phyloP scores from a whole-genome alignment of 108 stramenopile species.

The Nitzschia palea region DNA sequence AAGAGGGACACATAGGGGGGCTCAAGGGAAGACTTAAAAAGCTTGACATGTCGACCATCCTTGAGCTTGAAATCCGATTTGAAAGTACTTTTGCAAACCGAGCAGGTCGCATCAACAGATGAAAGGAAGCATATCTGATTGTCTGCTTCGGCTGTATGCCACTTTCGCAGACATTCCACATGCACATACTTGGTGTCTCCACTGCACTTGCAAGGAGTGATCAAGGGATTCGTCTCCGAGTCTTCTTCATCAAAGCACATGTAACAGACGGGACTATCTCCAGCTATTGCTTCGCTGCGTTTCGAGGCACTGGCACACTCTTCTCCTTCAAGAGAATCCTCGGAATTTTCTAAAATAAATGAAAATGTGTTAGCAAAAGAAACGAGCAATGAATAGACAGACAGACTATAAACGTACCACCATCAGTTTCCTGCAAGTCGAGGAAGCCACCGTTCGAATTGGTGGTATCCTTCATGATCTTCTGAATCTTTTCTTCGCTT shows the following conservation, averaged over 20 bases:
- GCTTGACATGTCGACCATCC: constrained; percentile 84
- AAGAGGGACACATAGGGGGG: constrained; percentile 95
- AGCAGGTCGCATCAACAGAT: constrained; percentile 94
- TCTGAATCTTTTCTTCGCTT: constrained; percentile 86
- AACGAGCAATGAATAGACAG: background rate
- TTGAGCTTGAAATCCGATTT: constrained; percentile 92
- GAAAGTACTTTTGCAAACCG: constrained; percentile 96
- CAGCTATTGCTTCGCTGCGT: constrained; percentile 19
- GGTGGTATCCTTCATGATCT: constrained; percentile 91
- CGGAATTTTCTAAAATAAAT: constrained; percentile 69
- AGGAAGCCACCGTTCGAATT: constrained; percentile 69
- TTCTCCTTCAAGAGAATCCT: constrained; percentile 64
- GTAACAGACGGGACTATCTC: constrained; percentile 90
- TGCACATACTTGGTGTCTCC: constrained; percentile 90
- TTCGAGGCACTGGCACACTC: background rate
- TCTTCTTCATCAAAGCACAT: constrained; percentile 97
- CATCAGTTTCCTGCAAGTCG: constrained; percentile 85
- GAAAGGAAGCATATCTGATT: constrained; percentile 94
- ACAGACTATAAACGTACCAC: constrained; percentile 58
- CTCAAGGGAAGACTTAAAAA: constrained; percentile 92
- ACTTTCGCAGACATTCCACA: constrained; percentile 87
- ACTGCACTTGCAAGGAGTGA: constrained; percentile 87
- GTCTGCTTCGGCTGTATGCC: constrained; percentile 91
- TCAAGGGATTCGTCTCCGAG: constrained; percentile 77
- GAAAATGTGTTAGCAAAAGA: background rate